Base-by-base conservation (phyloP, 352 stramenopile genomes). In the Globisporangium nunn region DNA sequence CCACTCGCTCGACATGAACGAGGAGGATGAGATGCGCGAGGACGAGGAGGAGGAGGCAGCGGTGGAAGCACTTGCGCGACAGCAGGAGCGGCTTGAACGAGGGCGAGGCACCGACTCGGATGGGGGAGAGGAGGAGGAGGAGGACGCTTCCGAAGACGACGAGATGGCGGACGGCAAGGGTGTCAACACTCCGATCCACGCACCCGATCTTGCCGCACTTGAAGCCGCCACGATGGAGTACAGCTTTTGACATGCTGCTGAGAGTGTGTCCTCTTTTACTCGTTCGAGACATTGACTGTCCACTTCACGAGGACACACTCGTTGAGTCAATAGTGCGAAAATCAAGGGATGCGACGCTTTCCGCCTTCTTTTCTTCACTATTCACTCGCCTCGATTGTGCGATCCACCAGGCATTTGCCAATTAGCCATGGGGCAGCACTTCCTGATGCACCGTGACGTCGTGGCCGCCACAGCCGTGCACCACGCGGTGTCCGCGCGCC, bases 381-480 rank as follows among this genome's bases (percentile, higher is more conserved):
- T n/a, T 17, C n/a, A n/a, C n/a, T n/a, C n/a, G n/a, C n/a, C n/a
- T n/a, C n/a, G n/a, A 35, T 35, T 35, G 31, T 6, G 31, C 3
- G 31, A 35, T 35, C 31, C 6, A 35, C 31, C 31, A 35, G 31
- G n/a, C n/a, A n/a, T n/a, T 6, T 35, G 31, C 31, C 31, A 35
- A 6, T 6, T 35, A 35, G 31, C 31, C 31, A 35, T 92, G 82
- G 79, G 79, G 8, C 85, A 94, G 64, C 85, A 94, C 70, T 94
- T 94, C 59, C 59, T 94, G 48, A 78, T 88, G 51, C 81, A 94
- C 56, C 79, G 81, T 56, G 85, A 94, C 58, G 66, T 94, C 12
- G 79, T 94, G 55, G 67, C 81, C 6, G 78, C 81, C 51, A 92
- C 85, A 43, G 80, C 81, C 17, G 80, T 94, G 52, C 81, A 91